phyloP scores from a whole-genome alignment of 352 stramenopile species.

The Phytopythium delawarense region DNA sequence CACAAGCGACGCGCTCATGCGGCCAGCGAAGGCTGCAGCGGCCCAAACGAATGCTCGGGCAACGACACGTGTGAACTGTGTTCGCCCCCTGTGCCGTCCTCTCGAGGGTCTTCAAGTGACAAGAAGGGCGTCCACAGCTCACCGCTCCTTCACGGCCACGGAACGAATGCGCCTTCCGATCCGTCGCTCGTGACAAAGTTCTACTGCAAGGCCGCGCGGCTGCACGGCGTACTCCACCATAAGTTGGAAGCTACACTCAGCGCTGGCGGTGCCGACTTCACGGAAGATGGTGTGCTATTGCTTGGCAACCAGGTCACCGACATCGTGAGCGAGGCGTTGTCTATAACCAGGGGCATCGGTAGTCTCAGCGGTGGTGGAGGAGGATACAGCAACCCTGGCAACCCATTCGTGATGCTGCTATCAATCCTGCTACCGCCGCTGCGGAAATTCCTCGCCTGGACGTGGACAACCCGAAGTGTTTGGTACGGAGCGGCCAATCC shows the following conservation, averaged over 20 bases:
- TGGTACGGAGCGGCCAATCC: conserved; percentile 22
- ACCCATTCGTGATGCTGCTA: conserved; percentile 63
- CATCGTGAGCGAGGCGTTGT: conserved; percentile 12
- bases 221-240: conserved; percentile 46
- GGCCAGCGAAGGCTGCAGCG: neutral
- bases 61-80: conserved; percentile 3
- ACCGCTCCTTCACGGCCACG: neutral
- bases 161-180: neutral
- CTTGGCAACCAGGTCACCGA: conserved; percentile 27
- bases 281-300: conserved; percentile 24
- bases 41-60: neutral
- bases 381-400: conserved; percentile 6
- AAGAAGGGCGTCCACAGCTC: conserved; percentile 1
- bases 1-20: conserved; percentile 3
- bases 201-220: conserved; percentile 29
- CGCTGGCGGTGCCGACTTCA: conserved; percentile 18
- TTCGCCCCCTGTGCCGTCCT: neutral
- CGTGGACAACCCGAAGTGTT: conserved; percentile 26
- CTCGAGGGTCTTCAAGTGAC: neutral
- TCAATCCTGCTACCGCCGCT: conserved; percentile 52
- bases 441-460: conserved; percentile 53
- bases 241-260: conserved; percentile 7
- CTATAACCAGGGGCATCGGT: neutral
- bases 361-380: conserved; percentile 5
- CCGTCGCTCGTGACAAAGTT: conserved; percentile 22